Base-by-base conservation (phyloP, 2,329 filamentous ascomycete genomes). In the Fusarium chaquense region DNA sequence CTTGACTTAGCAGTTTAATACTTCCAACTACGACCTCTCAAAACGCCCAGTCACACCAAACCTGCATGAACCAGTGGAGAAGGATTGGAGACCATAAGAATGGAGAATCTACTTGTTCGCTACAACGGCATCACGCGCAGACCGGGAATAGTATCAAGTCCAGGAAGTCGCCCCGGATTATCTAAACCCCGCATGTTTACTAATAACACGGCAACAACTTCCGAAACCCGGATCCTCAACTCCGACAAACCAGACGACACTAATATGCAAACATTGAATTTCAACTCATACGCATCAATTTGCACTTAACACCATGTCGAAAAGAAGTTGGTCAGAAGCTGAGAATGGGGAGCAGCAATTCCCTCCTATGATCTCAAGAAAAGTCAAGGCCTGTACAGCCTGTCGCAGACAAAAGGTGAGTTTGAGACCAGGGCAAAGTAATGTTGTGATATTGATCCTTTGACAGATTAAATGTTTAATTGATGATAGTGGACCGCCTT, bases 391-490 rank as follows among this genome's bases (percentile, higher is more conserved):
- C 0, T 82, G 80, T 45, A 78, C 81, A 18, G 78, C 80, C 8
- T 82, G 80, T 64, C 72, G 80, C 4, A 81, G 80, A 56, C 80
- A 81, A 58, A 82, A 82, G 74, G 80, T 80, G 24, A 54, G 64
- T 40, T 11, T 18, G 9, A 18, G 13, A 24, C 0, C 4, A 2
- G 9, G 3, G 2, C 2, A 2, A 9, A 7, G 3, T 0, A 3
- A 8, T 5, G 8, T 12, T 8, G 4, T 10, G 6, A 16, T 13
- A 3, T 11, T 60, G 15, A 58, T 13, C 56, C 10, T 33, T 24
- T 1, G 3, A 5, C 22, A 81, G 80, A 81, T 82, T 53, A 80
- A 80, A 67, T 82, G 80, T 45, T 62, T 81, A 36, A 82, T 82
- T 76, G 79, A 81, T 38, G 78, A 79, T 20, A 76, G 65, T 28